Evolutionary conservation across 1,284 basidiomycete species (phyloP), one percentile per base, ranked within the genome.

Genomic region (Ceraceosorus guamensis): DNA sequence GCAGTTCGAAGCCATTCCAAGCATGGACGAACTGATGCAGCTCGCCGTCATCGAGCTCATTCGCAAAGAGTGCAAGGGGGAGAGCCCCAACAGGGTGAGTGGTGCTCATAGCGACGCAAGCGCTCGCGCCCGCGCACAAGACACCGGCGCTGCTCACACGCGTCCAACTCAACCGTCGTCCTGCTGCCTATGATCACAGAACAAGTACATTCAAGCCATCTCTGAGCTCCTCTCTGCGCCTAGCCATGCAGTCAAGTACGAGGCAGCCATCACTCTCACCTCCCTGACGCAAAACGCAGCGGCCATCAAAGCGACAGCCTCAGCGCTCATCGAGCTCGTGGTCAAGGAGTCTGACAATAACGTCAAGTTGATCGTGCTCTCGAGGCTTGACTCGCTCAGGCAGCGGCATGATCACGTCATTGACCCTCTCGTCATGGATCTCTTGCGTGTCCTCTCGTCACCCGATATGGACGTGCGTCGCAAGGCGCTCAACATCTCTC

Each of bases 291-390:
- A 95, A 78, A 96, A 95, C 76, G 87, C 92, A 3, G 89, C 90
- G 18, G 93, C 95, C 18, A 85, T 98, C 65, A 97, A 97, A 82
- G 92, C 95, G 61, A 87, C 93, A 48, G 92, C 91, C 0, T 84
- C 86, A 10, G 88, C 85, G 57, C 86, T 96, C 66, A 89, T 96
- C 70, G 89, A 86, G 69, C 84, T 98, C 55, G 86, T 92, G 57
- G 82, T 88, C 75, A 93, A 92, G 79, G 92, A 96, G 79, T 91
- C 91, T 1, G 93, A 97, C 80, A 99, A 98, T 81, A 99, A 98
- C 70, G 93, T 97, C 78, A 98, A 98, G 79, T 84, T 98, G 57
- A 98, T 98, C 64, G 95, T 98, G 8, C 83, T 99, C 35, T 90
- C 95, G 75, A 85, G 95, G 48, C 84, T 99, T 46, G 89, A 97